A percentile compares a stretch with the other conserved stretches of the same genome.
Conservation (phyloP, 768 basidiomycete genomes). For the Lactarius vividus region DNA sequence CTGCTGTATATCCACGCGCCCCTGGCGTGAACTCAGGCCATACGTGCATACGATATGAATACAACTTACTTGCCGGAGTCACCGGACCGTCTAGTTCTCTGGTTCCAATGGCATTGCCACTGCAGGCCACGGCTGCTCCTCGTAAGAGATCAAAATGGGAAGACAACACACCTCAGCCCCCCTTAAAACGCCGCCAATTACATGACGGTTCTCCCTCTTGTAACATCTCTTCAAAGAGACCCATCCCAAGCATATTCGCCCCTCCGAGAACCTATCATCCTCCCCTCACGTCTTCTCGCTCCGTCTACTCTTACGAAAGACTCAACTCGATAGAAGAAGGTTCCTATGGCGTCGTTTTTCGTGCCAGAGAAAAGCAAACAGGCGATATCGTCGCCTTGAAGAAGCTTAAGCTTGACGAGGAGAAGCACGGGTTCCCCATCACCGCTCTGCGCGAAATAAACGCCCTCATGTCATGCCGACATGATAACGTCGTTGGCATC, state of each 20-base stretch:
- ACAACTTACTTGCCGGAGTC: too few relatives aligned
- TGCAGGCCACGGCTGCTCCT: slow-evolving; percentile 41
- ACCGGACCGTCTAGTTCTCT: not conserved
- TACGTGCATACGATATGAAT: too few relatives aligned
- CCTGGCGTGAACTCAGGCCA: too few relatives aligned
- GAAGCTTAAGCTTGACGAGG: slow-evolving; percentile 97
- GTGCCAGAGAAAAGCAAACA: slow-evolving; percentile 92
- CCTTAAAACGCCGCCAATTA: slow-evolving; percentile 56
- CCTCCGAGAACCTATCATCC: slow-evolving; percentile 79
- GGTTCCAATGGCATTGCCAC: not conserved
- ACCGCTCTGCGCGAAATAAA: slow-evolving; percentile 94
- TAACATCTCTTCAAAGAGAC: slow-evolving; percentile 28
- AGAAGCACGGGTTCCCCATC: slow-evolving; percentile 98
- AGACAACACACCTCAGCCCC: slow-evolving; percentile 36
- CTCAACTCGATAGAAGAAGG: slow-evolving; percentile 99
- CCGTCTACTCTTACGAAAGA: slow-evolving; percentile 90
- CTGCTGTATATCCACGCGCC: too few relatives aligned
- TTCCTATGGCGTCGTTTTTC: slow-evolving; percentile 94
- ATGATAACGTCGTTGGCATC: slow-evolving; percentile 96
- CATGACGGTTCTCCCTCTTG: slow-evolving; percentile 32
- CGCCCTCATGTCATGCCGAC: slow-evolving; percentile 91
- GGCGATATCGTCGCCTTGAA: slow-evolving; percentile 97
- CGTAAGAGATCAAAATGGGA: slow-evolving; percentile 80
- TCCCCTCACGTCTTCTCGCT: slow-evolving; percentile 78
- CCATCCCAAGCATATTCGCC: slow-evolving; percentile 55